Evolutionary conservation across 1,284 basidiomycete genomes (phyloP).

Genomic region (Cystobasidium slooffiae): DNA sequence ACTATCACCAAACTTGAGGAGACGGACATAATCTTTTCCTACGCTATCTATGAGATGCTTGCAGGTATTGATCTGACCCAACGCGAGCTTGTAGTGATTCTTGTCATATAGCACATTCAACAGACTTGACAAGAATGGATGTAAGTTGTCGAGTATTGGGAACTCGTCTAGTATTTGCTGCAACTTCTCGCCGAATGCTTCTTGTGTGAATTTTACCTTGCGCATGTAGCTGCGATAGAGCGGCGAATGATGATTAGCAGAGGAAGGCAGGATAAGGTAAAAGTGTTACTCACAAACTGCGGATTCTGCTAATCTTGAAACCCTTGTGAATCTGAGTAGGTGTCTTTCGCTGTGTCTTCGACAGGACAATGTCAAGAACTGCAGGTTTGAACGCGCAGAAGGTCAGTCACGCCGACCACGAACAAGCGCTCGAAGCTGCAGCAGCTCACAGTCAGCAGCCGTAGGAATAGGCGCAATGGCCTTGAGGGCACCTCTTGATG

Average conservation of each 20-base stretch:
- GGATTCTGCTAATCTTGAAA: conserved; percentile 96
- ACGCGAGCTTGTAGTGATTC: conserved; percentile 96
- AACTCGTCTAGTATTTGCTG: conserved; percentile 92
- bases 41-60: conserved; percentile 93
- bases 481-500: conserved; percentile 68
- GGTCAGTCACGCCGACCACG: neutral
- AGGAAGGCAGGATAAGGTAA: neutral
- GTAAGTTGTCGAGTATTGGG: conserved; percentile 93
- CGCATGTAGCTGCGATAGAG: conserved; percentile 74
- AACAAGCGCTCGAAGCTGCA: neutral
- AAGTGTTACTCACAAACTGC: conserved; percentile 54
- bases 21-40: conserved; percentile 90
- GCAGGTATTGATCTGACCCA: conserved; percentile 90
- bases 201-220: conserved; percentile 97
- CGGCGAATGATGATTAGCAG: neutral
- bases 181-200: conserved; percentile 95
- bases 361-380: conserved; percentile 78
- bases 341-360: conserved; percentile 94
- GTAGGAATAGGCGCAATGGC: conserved; percentile 96
- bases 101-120: conserved; percentile 98
- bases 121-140: conserved; percentile 89
- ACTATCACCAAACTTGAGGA: conserved; percentile 94
- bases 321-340: conserved; percentile 98
- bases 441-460: conserved; percentile 74
- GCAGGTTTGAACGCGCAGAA: neutral